Evolutionary conservation across 371 early-diverging fungal species (phyloP).

Genomic region (Apophysomyces variabilis): DNA sequence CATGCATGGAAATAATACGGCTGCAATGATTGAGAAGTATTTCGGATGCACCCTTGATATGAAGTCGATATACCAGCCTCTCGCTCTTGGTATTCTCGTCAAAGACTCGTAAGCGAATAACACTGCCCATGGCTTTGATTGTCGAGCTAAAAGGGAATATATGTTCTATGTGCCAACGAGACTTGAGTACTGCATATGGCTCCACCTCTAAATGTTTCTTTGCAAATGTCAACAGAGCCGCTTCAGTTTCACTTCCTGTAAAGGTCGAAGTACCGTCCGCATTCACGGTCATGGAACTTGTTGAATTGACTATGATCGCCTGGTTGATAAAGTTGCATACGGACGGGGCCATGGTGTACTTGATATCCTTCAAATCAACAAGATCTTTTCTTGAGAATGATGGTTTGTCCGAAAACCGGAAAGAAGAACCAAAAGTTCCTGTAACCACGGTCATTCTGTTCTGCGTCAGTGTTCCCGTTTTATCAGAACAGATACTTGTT

Average conservation of each 20-base stretch:
- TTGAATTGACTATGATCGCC: conserved; percentile 75
- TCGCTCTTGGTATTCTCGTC: conserved; percentile 27
- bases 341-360: conserved; percentile 40
- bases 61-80: conserved; percentile 56
- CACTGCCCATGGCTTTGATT: conserved; percentile 88
- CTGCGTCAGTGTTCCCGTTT: conserved; percentile 90
- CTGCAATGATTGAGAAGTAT: conserved; percentile 58
- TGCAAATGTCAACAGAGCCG: conserved; percentile 75
- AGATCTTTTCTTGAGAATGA: conserved; percentile 44
- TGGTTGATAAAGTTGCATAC: conserved; percentile 59
- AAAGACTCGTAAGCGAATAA: conserved; percentile 54
- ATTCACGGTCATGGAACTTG: conserved; percentile 73
- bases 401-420: conserved; percentile 43
- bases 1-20: conserved; percentile 47
- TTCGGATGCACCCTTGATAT: conserved; percentile 90
- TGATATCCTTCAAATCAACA: conserved; percentile 38
- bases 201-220: conserved; percentile 52
- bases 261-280: conserved; percentile 56
- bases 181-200: conserved; percentile 30
- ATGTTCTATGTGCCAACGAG: conserved; percentile 51
- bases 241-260: conserved; percentile 86
- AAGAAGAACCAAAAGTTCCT: conserved; percentile 60
- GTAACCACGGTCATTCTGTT: conserved; percentile 90
- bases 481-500: conserved; percentile 90
- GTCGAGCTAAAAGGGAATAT: conserved; percentile 84